Percentiles rank a stretch among this genome's conserved stretches.
These are phyloP conservation scores for Grifola frondosa DNA, from an alignment of 1,284 basidiomycete genomes.

Conservation along the genomic window DNA sequence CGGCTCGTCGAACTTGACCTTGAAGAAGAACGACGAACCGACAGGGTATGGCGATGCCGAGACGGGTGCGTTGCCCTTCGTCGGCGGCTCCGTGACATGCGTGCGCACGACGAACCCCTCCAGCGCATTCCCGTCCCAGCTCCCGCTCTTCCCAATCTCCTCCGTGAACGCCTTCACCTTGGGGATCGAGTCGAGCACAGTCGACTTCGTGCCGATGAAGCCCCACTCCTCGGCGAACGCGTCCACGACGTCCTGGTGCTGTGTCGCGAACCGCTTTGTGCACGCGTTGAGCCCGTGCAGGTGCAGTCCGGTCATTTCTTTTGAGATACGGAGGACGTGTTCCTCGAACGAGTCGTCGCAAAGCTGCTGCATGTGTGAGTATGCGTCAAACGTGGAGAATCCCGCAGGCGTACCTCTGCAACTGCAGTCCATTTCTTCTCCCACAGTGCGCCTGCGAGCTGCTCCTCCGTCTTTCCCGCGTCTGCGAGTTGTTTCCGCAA, in stretches of 20 bases:
- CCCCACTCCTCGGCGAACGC: slow-evolving; percentile 89
- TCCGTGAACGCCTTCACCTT: slow-evolving; percentile 78
- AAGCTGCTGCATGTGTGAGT: slow-evolving; percentile 51
- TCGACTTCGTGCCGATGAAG: slow-evolving; percentile 80
- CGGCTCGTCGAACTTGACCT: slow-evolving; percentile 98
- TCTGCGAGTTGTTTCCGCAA: slow-evolving; percentile 68
- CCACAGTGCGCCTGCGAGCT: slow-evolving; percentile 81
- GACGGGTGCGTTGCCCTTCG: slow-evolving; percentile 27
- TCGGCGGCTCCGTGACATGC: slow-evolving; percentile 49
- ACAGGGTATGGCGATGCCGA: slow-evolving; percentile 66
- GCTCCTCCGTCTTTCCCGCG: slow-evolving; percentile 66
- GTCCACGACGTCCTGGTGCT: slow-evolving; percentile 67
- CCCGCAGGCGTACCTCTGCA: slow-evolving; percentile 67
- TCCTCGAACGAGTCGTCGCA: slow-evolving; percentile 99
- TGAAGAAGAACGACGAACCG: slow-evolving; percentile 96
- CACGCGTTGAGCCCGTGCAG: slow-evolving; percentile 90
- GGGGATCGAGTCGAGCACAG: slow-evolving; percentile 57
- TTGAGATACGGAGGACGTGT: slow-evolving; percentile 86
- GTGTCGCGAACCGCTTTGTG: slow-evolving; percentile 73
- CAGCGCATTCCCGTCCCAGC: slow-evolving; percentile 84
- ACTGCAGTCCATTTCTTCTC: slow-evolving; percentile 87
- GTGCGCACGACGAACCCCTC: slow-evolving; percentile 97
- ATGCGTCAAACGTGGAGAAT: neutral
- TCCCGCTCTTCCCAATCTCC: slow-evolving; percentile 65
- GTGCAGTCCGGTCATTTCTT: slow-evolving; percentile 87